Base-by-base conservation (phyloP, 352 stramenopile genomes). In the Ochromonadaceae sp. region DNA sequence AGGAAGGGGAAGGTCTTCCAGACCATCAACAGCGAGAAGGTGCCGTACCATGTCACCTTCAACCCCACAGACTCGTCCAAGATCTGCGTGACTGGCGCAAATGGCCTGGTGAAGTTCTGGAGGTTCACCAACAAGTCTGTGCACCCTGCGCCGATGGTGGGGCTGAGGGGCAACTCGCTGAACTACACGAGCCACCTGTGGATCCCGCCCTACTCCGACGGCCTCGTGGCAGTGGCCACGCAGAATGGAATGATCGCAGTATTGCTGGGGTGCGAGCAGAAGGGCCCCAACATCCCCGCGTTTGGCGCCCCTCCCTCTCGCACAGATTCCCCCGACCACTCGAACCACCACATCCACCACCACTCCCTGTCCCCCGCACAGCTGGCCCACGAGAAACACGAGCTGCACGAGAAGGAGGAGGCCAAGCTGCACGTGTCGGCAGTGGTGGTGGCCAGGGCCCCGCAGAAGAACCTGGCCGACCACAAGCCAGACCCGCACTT, bases 201-300 rank as follows among this genome's bases (percentile, higher is more conserved):
- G 53, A 50, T 61, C 12, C 9, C 30, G 20, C 28, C 53, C 17
- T 50, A 50, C 26, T 30, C 3, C 35, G 53, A 59, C 20, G 22
- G 7, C 5, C 22, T 42, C 17, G 22, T 61, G 17, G 31, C 48
- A 25, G 25, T 31, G 17, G 53, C 36, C 7, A 30, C 30, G 12
- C 26, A 43, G 31, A 61, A 43, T 25, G 53, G 53, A 43, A 38
- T 25, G 34, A 22, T 61, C 12, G 5, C 12, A 9, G 34, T 47
- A 25, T 34, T 61, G 31, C 30, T 38, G 36, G 35, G 35, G 30
- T 61, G 53, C 26, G 53, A 61, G 48, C 53, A 61, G 48, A 7
- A 25, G 31, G n/a, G 34, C 26, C 34, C 53, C 36, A 14, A 9
- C 9, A 10, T 9, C n/a, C n/a, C 34, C 15, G 22, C 15, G 44